A percentile compares a stretch with the other conserved stretches of the same genome.
Conservation (phyloP, 2,329 filamentous ascomycete genomes). For the Trichoderma afroharzianum region DNA sequence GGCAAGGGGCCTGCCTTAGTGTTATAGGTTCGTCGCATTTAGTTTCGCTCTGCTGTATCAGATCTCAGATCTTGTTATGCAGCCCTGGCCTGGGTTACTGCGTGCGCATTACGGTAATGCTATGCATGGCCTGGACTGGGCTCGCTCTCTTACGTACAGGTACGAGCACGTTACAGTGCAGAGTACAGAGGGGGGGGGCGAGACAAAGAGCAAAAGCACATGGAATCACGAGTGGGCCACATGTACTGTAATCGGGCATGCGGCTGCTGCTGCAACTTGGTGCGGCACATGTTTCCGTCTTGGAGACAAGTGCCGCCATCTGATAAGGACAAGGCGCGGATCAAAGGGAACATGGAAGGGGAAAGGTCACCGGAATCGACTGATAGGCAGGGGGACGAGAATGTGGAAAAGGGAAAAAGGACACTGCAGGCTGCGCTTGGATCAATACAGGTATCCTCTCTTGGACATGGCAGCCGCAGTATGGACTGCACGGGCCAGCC, state of each 20-base stretch:
- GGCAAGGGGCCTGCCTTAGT: conserved; percentile 8
- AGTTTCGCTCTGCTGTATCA: conserved; percentile 3
- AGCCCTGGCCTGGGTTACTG: neutral
- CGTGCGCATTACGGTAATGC: neutral
- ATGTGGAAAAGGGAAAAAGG: neutral
- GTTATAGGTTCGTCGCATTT: neutral
- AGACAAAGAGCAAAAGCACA: neutral
- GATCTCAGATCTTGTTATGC: conserved; percentile 14
- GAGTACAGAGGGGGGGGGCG: neutral
- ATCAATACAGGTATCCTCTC: neutral
- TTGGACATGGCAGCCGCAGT: neutral
- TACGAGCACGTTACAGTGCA: neutral
- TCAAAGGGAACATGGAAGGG: neutral
- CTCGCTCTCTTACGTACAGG: neutral
- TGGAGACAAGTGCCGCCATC: neutral
- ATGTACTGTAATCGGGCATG: neutral
- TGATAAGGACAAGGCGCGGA: neutral
- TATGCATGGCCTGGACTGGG: neutral
- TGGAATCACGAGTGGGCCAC: neutral
- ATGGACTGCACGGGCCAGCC: neutral
- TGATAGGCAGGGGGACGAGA: neutral
- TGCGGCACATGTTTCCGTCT: neutral
- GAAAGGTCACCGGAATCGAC: neutral
- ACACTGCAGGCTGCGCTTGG: neutral
- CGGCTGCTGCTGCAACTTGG: neutral